Conservation (phyloP, 2,329 filamentous ascomycete genomes). For the Arthroderma sp. region DNA sequence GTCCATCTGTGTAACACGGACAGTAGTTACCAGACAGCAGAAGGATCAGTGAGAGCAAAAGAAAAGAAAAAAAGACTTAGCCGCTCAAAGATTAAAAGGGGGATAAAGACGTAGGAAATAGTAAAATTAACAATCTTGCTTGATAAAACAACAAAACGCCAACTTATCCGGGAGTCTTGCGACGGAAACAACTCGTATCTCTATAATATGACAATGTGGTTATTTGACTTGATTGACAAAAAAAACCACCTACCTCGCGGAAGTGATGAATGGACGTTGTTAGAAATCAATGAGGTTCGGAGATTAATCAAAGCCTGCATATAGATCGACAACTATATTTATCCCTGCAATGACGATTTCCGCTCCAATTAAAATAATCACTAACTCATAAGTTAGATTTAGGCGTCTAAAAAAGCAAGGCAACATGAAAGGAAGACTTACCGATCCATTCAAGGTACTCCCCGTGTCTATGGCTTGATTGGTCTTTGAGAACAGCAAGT, state of each 20-base stretch:
- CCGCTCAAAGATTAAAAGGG: neutral
- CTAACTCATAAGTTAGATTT: constrained; percentile 35
- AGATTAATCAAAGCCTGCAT: constrained; percentile 51
- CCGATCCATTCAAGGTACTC: constrained; percentile 85
- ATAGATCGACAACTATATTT: constrained; percentile 90
- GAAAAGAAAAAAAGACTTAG: neutral
- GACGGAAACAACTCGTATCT: neutral
- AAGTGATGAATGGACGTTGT: neutral
- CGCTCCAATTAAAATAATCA: constrained; percentile 89
- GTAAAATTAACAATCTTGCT: neutral
- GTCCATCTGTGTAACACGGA: neutral
- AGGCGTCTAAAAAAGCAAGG: constrained; percentile 12
- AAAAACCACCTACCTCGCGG: neutral
- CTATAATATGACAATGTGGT: neutral
- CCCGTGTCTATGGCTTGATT: constrained; percentile 83
- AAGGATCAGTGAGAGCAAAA: neutral
- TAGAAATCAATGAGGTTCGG: neutral
- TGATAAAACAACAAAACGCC: neutral
- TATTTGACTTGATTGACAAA: neutral
- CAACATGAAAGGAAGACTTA: constrained; percentile 35
- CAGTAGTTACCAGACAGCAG: neutral
- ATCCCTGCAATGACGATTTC: constrained; percentile 87
- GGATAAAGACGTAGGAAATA: neutral
- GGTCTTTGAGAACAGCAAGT: constrained; percentile 85
- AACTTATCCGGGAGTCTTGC: neutral